Base-by-base conservation (phyloP, 768 basidiomycete species). In the Calocybe indica region DNA sequence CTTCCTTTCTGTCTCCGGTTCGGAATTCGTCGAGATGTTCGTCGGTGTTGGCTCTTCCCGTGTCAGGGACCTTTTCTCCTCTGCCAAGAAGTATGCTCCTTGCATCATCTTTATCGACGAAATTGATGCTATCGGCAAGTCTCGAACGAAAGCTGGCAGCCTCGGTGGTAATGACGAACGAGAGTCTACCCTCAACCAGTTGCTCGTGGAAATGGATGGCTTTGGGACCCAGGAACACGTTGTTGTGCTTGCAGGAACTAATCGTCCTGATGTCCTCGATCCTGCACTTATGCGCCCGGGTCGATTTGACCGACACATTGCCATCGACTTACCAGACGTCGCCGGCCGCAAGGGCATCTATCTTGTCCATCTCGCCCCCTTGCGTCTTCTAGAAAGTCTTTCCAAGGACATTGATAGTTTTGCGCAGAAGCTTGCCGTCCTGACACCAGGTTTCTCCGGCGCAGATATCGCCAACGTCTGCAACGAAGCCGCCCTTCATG, bases 11-110 rank as follows among this genome's bases (percentile, higher is more conserved):
- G 96, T 98, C 37, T 97, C 95, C 40, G 96, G 96, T 43, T 98
- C 95, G 37, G 96, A 99, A 63, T 98, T 99, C 62, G 93, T 99
- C 51, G 96, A 99, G 70, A 97, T 98, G 94, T 99, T 98, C 62
- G 96, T 99, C 56, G 96, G 96, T 67, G 96, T 98, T 44, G 96
- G 96, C 49, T 93, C 96, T 2, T 94, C 92, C 3, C 83, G 96
- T 53, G 96, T 99, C 8, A 85, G 96, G 41, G 96, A 99, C 68
- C 82, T 99, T 37, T 99, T 99, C 65, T 88, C 93, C 32, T 93
- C 88, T 4, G 96, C 96, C 40, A 93, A 90, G 79, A 97, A 97
- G 75, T 82, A 96, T 62, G 93, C 96, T 0, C 96, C 96, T 0
- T 94, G 92, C 62, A 99, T 99, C 74, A 90, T 99, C 63, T 99